Conservation (phyloP, 2,329 filamentous ascomycete species). For the Didymella segeticola region DNA sequence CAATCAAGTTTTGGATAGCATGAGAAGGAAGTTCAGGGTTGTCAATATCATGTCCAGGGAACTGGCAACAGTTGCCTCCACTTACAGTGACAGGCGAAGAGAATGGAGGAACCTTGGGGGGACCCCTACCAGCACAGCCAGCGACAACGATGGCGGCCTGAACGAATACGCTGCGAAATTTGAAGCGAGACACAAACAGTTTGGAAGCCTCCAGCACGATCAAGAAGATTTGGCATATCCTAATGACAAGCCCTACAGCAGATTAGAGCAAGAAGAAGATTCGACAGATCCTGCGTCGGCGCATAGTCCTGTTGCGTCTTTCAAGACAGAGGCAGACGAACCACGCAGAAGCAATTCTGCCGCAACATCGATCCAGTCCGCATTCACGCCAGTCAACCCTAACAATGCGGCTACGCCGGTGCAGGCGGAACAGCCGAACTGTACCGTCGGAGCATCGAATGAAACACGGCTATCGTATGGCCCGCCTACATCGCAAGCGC, state of each 20-base stretch:
- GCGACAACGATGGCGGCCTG: slow-evolving; percentile 29
- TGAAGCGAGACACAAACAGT: slow-evolving; percentile 29
- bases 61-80: slow-evolving; percentile 16
- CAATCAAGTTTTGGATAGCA: slow-evolving; percentile 23
- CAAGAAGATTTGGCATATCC: background rate
- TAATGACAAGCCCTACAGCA: slow-evolving; percentile 22
- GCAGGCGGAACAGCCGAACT: background rate
- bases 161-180: slow-evolving; percentile 26
- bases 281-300: slow-evolving; percentile 6
- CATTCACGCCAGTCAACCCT: slow-evolving; percentile 23
- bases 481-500: background rate
- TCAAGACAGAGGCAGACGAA: slow-evolving; percentile 11
- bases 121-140: slow-evolving; percentile 27
- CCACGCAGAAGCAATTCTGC: slow-evolving; percentile 3
- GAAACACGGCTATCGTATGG: background rate
- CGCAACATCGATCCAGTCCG: background rate
- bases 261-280: slow-evolving; percentile 24
- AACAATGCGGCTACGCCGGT: background rate
- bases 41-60: slow-evolving; percentile 20
- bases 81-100: slow-evolving; percentile 19
- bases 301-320: background rate
- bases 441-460: background rate
- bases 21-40: slow-evolving; percentile 24
- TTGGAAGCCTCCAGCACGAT: slow-evolving; percentile 20
- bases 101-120: slow-evolving; percentile 24